Base-by-base conservation (phyloP, 2,329 filamentous ascomycete species). In the Shiraia sp. region DNA sequence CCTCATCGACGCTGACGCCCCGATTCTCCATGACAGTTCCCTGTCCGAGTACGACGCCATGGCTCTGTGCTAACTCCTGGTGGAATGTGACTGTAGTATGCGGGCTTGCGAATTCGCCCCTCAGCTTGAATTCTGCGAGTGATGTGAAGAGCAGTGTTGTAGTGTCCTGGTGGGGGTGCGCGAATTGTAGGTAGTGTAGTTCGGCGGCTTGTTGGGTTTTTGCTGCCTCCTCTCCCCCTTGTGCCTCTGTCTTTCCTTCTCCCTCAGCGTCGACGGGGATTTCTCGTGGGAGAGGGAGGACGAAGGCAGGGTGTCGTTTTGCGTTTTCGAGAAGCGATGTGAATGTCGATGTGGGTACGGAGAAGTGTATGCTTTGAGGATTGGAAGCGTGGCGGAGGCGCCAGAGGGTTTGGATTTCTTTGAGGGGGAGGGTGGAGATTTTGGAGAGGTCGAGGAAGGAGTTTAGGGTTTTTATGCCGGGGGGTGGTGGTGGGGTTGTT, bases 171-270 rank as follows among this genome's bases (percentile, higher is more conserved):
- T 83, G 79, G 46, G 95, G 91, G 71, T 96, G 96, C 0, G 87
- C 88, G 90, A 95, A 99, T 72, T 99, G 92, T 49, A 99, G 72
- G 70, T 95, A 96, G 72, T 99, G 93, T 32, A 99, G 90, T 70
- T 97, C 93, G 32, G 90, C 89, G 36, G 88, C 89, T 48, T 80
- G 75, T 3, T 71, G 71, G 10, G 57, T 55, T 30, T 53, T 40
- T 10, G 31, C 25, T 12, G 24, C 35, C 19, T 46, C 40, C 15
- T 42, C 39, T 16, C 36, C 34, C 15, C 42, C 46, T 26, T 47
- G 28, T 15, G 36, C 24, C n/a, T 63, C 14, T 58, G 19, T 8
- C 19, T 22, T 22, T 8, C 8, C 19, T 8, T 22, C 19, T 8
- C 19, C 19, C 19, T 22, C 19, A 22, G 4, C 8, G 19, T 70